Evolutionary conservation across 2,329 filamentous ascomycete species (phyloP), one percentile per base, ranked within the genome.

Genomic region (Nigrospora osmanthi): DNA sequence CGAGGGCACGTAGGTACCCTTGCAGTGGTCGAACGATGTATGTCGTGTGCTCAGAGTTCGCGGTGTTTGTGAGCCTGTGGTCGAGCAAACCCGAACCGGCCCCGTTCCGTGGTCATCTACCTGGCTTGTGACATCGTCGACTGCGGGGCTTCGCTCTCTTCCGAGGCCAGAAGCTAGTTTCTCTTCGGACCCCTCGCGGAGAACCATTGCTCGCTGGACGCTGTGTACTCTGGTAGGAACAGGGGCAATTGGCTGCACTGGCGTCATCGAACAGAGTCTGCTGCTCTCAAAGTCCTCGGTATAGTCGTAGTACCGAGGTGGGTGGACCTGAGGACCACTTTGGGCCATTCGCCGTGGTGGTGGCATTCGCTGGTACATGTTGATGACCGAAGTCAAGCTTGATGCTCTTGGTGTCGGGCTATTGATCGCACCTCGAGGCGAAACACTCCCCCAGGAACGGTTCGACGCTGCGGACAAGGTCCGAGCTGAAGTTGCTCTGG

Each of bases 231-330:
- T 54, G 13, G 50, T 53, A 23, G 52, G 50, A 14, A 54, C 38
- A 17, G 58, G 53, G 12, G 48, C 50, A 11, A 55, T 40, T 12
- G 51, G 48, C n/a, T 55, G 52, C 31, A 49, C 28, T 30, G 51
- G 49, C 10, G 53, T 49, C 35, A 15, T 28, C 9, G 43, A 40
- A 7, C 41, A 52, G 30, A 54, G 47, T 16, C 48, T 45, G 15
- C 54, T 57, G 38, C 55, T 61, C 15, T 74, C 70, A 42, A 76
- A 76, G 3, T 66, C 69, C 50, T 77, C 74, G 15, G 65, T 71
- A 52, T 77, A 77, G 52, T 78, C 74, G 49, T 77, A 76, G 52
- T 75, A 77, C 35, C 37, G 69, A 62, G 47, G 64, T 54, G 33
- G 52, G 45, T 38, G 60, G 51, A 45, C 58, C 28, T 46, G 47